Percentiles rank a stretch among this genome's conserved stretches.
These are phyloP conservation scores for Hirsutella minnesotensis DNA, from an alignment of 2,329 filamentous ascomycete species.

Conservation along the genomic window DNA sequence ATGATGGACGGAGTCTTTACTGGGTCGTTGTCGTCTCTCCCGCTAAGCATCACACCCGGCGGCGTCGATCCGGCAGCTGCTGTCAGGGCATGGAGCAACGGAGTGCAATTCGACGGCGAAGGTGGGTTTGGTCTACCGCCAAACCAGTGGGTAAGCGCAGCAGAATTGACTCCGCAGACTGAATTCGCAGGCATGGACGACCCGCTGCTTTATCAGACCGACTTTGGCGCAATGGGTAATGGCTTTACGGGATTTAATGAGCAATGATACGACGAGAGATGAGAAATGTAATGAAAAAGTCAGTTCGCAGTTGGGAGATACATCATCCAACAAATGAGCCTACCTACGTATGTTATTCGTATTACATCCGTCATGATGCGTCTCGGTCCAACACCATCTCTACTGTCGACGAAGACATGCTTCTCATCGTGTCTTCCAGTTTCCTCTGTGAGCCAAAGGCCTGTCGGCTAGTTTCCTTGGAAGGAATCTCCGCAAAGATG, in stretches of 20 bases:
- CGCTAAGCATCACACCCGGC: slow-evolving; percentile 6
- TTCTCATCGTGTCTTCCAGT: too few relatives aligned
- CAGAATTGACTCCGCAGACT: slow-evolving; percentile 12
- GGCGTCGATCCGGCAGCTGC: slow-evolving; percentile 6
- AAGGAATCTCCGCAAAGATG: too few relatives aligned
- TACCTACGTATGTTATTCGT: too few relatives aligned
- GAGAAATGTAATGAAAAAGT: too few relatives aligned
- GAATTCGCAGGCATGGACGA: slow-evolving; percentile 9
- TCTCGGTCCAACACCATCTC: too few relatives aligned
- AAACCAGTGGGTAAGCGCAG: slow-evolving; percentile 11
- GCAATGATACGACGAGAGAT: background rate
- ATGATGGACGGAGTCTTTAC: slow-evolving; percentile 9
- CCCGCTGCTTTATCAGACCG: slow-evolving; percentile 11
- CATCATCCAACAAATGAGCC: too few relatives aligned
- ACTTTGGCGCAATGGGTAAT: slow-evolving; percentile 10
- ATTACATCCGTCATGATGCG: too few relatives aligned
- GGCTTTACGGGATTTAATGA: slow-evolving; percentile 10
- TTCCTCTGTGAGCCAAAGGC: too few relatives aligned
- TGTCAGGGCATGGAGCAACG: slow-evolving; percentile 19
- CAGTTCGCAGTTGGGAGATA: too few relatives aligned
- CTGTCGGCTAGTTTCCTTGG: too few relatives aligned
- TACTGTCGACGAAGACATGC: too few relatives aligned
- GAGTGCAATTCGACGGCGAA: slow-evolving; percentile 12
- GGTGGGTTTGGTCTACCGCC: slow-evolving; percentile 8
- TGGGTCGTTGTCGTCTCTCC: slow-evolving; percentile 6